These are phyloP conservation scores for Podaxis mareebaensis DNA, from an alignment of 768 basidiomycete species.

Conservation along the genomic window DNA sequence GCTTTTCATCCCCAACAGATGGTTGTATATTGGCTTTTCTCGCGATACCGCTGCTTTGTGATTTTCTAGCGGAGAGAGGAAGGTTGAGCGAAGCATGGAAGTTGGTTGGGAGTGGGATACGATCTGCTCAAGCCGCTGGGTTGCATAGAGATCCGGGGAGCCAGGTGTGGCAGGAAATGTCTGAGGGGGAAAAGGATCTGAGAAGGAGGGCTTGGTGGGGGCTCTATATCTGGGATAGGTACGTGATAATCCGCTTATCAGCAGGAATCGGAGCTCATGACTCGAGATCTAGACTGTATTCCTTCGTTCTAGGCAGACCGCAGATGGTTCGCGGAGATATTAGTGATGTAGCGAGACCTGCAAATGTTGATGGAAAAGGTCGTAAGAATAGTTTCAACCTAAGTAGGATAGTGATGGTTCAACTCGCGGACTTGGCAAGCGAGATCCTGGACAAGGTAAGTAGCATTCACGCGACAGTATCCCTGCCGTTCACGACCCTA, in stretches of 20 bases:
- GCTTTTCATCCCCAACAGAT: slow-evolving; percentile 36
- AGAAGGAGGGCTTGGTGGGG: slow-evolving; percentile 47
- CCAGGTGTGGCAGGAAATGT: slow-evolving; percentile 43
- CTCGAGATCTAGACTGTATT: slow-evolving; percentile 35
- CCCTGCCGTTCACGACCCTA: not conserved
- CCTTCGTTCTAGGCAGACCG: slow-evolving; percentile 46
- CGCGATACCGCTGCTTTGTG: slow-evolving; percentile 44
- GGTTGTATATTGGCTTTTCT: slow-evolving; percentile 49
- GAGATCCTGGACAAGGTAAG: slow-evolving; percentile 44
- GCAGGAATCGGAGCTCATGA: slow-evolving; percentile 14
- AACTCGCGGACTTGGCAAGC: slow-evolving; percentile 38
- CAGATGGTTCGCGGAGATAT: slow-evolving; percentile 37
- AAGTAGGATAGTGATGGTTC: slow-evolving; percentile 38
- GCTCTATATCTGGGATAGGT: slow-evolving; percentile 45
- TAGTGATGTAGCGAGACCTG: slow-evolving; percentile 38
- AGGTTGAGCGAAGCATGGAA: slow-evolving; percentile 53
- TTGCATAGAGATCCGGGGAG: slow-evolving; percentile 46
- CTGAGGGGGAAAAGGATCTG: slow-evolving; percentile 40
- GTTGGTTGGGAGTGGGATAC: slow-evolving; percentile 40
- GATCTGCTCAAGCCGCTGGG: slow-evolving; percentile 41
- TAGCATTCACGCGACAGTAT: not conserved
- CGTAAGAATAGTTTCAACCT: slow-evolving; percentile 35
- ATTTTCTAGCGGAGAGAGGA: slow-evolving; percentile 47
- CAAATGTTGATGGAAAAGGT: slow-evolving; percentile 30
- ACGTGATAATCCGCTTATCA: slow-evolving; percentile 17